Conservation (phyloP, 2,329 filamentous ascomycete genomes). For the Colletotrichum gigasporum region DNA sequence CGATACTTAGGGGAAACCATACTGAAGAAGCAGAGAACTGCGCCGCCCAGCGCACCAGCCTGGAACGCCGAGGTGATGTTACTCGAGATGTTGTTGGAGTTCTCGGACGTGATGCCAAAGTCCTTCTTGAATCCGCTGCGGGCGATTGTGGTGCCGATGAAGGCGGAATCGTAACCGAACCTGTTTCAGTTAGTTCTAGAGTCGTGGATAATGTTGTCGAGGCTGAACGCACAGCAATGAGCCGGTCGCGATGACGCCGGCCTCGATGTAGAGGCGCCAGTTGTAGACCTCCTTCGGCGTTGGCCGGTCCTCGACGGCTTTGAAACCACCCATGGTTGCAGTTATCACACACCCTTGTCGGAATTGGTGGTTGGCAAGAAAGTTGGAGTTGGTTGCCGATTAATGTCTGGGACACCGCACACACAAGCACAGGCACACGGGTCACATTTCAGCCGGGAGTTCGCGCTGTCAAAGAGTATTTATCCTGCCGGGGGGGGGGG, state of each 20-base stretch:
- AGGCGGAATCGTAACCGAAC: conserved; percentile 64
- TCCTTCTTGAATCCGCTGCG: conserved; percentile 56
- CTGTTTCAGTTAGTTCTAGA: conserved; percentile 35
- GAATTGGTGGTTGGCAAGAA: neutral
- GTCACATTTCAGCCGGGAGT: neutral
- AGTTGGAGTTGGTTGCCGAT: neutral
- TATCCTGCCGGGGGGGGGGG: too few relatives aligned
- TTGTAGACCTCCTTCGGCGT: conserved; percentile 66
- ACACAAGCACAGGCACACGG: neutral
- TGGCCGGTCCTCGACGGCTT: conserved; percentile 62
- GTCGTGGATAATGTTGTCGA: conserved; percentile 17
- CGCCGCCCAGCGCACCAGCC: conserved; percentile 63
- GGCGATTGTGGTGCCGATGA: conserved; percentile 63
- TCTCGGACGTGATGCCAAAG: conserved; percentile 41
- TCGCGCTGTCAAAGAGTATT: conserved; percentile 24
- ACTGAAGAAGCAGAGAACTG: conserved; percentile 55
- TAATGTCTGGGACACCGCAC: neutral
- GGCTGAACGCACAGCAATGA: conserved; percentile 46
- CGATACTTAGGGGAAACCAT: conserved; percentile 1
- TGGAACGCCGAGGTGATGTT: conserved; percentile 59
- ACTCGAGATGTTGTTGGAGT: conserved; percentile 43
- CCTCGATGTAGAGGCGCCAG: conserved; percentile 58
- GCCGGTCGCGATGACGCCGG: conserved; percentile 57
- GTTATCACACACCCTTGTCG: neutral
- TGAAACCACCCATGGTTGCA: conserved; percentile 47